Percentiles rank a stretch among this genome's conserved stretches.
phyloP scores from a whole-genome alignment of 208 protist species.

The Trypanosoma lewisi region DNA sequence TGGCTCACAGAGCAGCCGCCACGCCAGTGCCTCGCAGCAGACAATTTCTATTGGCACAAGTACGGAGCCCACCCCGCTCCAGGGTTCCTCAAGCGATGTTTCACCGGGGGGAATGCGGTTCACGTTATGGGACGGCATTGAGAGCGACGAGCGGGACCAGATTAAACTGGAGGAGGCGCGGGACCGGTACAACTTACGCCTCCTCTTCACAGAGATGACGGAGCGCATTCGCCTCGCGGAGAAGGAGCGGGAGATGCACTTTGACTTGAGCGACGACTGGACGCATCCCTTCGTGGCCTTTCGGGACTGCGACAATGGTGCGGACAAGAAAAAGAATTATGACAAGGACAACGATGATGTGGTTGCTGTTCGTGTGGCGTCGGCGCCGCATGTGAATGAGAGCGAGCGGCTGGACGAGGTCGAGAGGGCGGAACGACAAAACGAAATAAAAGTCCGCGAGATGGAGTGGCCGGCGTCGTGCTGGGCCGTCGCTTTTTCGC shows the following conservation, averaged over 20 bases:
- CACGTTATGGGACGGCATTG: conserved; percentile 31
- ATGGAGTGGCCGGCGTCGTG: too few relatives aligned
- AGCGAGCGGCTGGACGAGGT: too few relatives aligned
- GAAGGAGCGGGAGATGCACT: conserved; percentile 46
- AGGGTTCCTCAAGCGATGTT: not conserved
- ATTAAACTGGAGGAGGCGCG: conserved; percentile 65
- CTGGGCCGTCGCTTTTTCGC: not conserved
- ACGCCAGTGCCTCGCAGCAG: not conserved
- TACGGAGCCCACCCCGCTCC: not conserved
- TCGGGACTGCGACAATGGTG: too few relatives aligned
- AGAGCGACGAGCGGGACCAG: conserved; percentile 61
- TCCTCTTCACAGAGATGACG: conserved; percentile 42
- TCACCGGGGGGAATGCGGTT: not conserved
- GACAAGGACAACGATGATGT: not conserved
- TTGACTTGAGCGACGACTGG: conserved; percentile 31
- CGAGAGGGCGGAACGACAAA: too few relatives aligned
- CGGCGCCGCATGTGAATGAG: not conserved
- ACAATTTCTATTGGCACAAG: not conserved
- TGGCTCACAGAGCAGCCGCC: not conserved
- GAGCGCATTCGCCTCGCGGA: conserved; percentile 34
- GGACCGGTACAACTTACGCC: conserved; percentile 56
- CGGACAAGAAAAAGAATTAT: too few relatives aligned
- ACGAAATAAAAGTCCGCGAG: too few relatives aligned
- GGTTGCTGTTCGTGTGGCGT: not conserved
- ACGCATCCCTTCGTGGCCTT: not conserved